Evolutionary conservation across 1,284 basidiomycete species (phyloP).

Genomic region (Schizophyllum commune): DNA sequence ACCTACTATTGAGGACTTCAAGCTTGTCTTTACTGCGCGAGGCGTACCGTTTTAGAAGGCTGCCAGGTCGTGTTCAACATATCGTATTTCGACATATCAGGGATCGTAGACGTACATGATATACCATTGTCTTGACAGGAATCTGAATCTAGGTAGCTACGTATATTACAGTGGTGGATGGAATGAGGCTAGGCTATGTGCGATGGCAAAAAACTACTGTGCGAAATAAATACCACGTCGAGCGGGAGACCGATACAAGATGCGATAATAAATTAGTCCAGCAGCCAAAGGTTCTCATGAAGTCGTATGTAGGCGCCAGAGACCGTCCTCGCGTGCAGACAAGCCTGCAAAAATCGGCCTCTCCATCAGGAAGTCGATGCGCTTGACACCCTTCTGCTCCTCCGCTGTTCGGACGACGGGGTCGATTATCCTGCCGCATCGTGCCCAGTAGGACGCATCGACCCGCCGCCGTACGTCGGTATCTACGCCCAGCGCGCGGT

Average conservation of each 20-base stretch:
- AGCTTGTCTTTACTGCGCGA: constrained; percentile 17
- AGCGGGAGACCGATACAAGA: too few species aligned
- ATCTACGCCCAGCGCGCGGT: neutral
- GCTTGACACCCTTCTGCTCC: neutral
- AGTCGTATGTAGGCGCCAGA: neutral
- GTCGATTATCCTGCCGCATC: neutral
- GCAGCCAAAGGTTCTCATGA: neutral
- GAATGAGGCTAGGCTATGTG: too few species aligned
- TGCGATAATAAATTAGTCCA: too few species aligned
- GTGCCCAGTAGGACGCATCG: neutral
- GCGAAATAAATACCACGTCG: too few species aligned
- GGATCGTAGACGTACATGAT: too few species aligned
- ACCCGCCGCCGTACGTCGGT: neutral
- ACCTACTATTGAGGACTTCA: constrained; percentile 42
- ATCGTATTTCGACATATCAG: too few species aligned
- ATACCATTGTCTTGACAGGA: too few species aligned
- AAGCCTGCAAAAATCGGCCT: neutral
- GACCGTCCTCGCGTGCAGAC: neutral
- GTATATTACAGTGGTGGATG: too few species aligned
- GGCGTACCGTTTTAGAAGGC: neutral
- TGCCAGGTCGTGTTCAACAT: too few species aligned
- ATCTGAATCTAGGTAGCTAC: too few species aligned
- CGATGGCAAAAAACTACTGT: too few species aligned
- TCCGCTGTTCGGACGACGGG: neutral
- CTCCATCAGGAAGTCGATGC: neutral